phyloP scores from a whole-genome alignment of 352 stramenopile species.

The Phytophthora constricta region DNA sequence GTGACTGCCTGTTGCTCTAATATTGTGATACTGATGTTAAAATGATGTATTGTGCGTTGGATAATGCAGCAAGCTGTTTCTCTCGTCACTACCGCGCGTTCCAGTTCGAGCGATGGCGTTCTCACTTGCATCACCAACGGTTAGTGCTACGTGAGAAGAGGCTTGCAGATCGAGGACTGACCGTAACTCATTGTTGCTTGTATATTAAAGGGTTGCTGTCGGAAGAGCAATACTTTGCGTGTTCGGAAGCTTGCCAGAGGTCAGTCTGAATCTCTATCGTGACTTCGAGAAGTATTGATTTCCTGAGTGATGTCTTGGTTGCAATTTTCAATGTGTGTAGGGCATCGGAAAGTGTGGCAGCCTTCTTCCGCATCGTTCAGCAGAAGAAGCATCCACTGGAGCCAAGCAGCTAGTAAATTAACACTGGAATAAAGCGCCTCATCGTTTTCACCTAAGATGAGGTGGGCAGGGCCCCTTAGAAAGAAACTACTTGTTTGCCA shows the following conservation, averaged over 20 bases:
- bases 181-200: neutral
- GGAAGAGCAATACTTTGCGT: slow-evolving; percentile 87
- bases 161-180: too few relatives aligned
- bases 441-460: too few relatives aligned
- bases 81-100: slow-evolving; percentile 68
- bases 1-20: neutral
- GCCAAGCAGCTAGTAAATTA: slow-evolving; percentile 15
- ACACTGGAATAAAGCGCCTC: too few relatives aligned
- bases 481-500: too few relatives aligned
- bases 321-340: slow-evolving; percentile 31
- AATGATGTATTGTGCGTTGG: neutral
- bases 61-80: slow-evolving; percentile 55
- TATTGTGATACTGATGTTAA: neutral
- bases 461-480: too few relatives aligned
- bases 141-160: slow-evolving; percentile 29
- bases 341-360: slow-evolving; percentile 73
- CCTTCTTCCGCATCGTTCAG: slow-evolving; percentile 81
- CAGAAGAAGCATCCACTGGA: slow-evolving; percentile 71
- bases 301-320: slow-evolving; percentile 1
- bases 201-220: slow-evolving; percentile 56
- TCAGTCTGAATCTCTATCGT: too few relatives aligned
- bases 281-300: neutral
- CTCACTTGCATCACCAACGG: slow-evolving; percentile 80
- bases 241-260: slow-evolving; percentile 80
- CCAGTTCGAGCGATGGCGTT: slow-evolving; percentile 71